A percentile compares a stretch with the other conserved stretches of the same genome.
Evolutionary conservation across 352 stramenopile species (phyloP).

Genomic region (Thalassiosira exigua): DNA sequence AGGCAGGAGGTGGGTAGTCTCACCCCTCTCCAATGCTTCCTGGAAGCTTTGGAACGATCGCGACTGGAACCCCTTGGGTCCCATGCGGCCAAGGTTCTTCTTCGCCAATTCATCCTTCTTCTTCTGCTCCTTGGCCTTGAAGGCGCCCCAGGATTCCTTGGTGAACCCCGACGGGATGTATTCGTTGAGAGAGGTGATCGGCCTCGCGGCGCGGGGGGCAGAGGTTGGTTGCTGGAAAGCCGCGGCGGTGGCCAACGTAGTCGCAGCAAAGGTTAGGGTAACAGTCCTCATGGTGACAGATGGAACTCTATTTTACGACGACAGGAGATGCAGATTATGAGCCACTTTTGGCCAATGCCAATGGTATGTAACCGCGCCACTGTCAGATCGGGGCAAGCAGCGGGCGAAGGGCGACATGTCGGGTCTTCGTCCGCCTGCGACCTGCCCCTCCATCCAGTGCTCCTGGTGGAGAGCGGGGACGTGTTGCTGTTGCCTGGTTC

Average conservation of each 20-base stretch:
- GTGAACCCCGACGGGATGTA: conserved; percentile 84
- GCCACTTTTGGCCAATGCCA: no score
- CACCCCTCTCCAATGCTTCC: conserved; percentile 75
- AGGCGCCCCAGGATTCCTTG: conserved; percentile 75
- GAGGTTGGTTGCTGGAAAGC: conserved; percentile 40
- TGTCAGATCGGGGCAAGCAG: no score
- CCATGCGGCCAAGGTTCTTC: conserved; percentile 77
- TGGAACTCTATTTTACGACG: no score
- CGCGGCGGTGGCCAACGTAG: conserved; percentile 22
- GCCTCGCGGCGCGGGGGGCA: not conserved
- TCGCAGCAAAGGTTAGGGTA: conserved; percentile 30
- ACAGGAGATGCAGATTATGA: no score
- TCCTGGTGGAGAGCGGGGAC: no score
- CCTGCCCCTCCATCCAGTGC: no score
- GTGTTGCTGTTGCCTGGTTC: no score
- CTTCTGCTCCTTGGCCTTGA: conserved; percentile 80
- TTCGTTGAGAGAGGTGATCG: conserved; percentile 53
- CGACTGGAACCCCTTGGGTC: conserved; percentile 76
- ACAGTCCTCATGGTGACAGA: conserved; percentile 38
- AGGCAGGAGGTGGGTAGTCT: conserved; percentile 76
- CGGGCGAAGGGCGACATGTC: no score
- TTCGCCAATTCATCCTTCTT: conserved; percentile 66
- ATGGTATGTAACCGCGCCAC: no score
- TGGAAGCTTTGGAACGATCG: conserved; percentile 81
- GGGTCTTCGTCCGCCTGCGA: no score